phyloP scores from a whole-genome alignment of 495 filamentous ascomycete species.

The Glonium stellatum region DNA sequence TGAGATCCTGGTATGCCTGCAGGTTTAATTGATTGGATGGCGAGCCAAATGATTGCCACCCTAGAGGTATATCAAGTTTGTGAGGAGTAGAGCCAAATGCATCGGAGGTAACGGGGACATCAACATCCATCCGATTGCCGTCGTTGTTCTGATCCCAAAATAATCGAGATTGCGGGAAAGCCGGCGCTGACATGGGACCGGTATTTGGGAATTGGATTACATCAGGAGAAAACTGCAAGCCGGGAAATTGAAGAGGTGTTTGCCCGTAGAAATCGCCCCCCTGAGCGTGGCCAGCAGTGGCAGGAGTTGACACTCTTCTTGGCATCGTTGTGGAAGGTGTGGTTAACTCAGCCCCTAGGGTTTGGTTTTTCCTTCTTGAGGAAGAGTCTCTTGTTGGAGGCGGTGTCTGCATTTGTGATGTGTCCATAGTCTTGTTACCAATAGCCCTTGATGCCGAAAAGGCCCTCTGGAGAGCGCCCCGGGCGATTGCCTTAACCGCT shows the following conservation, averaged over 20 bases:
- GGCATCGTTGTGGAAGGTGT: slow-evolving; percentile 35
- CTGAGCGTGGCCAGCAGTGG: slow-evolving; percentile 41
- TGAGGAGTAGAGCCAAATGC: slow-evolving; percentile 32
- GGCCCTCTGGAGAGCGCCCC: slow-evolving; percentile 18
- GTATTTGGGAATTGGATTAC: slow-evolving; percentile 64
- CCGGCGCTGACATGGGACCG: slow-evolving; percentile 61
- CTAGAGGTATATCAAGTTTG: slow-evolving; percentile 13
- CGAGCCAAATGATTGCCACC: slow-evolving; percentile 10
- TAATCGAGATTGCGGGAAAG: slow-evolving; percentile 56
- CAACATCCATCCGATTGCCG: slow-evolving; percentile 26
- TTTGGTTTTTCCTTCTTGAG: slow-evolving; percentile 35
- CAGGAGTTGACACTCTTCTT: slow-evolving; percentile 42
- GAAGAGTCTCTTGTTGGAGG: slow-evolving; percentile 56
- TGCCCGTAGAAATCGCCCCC: slow-evolving; percentile 17
- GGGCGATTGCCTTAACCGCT: slow-evolving; percentile 34
- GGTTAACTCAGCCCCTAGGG: slow-evolving; percentile 27
- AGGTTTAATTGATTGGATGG: slow-evolving; percentile 5
- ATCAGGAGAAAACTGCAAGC: slow-evolving; percentile 56
- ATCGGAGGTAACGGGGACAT: slow-evolving; percentile 26
- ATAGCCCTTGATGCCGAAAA: slow-evolving; percentile 34
- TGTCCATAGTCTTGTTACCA: slow-evolving; percentile 39
- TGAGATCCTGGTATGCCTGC: slow-evolving; percentile 21
- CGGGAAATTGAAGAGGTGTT: slow-evolving; percentile 42
- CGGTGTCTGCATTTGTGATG: slow-evolving; percentile 57
- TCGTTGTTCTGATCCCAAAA: slow-evolving; percentile 65